These are phyloP conservation scores for Arachis monticola DNA, from an alignment of 331 rosid genomes.

Conservation along the genomic window DNA sequence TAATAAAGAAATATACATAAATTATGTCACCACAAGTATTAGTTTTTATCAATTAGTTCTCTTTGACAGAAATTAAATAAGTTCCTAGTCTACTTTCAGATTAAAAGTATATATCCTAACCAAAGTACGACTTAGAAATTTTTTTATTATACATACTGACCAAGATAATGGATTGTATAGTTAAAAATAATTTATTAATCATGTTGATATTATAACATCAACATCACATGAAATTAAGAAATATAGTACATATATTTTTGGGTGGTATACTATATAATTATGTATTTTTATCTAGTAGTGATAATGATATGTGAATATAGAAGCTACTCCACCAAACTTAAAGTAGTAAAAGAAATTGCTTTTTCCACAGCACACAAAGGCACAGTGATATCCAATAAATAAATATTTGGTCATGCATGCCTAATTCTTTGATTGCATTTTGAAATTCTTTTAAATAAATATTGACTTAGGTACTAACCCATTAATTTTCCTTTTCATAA, in stretches of 20 bases:
- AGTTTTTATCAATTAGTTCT: background rate
- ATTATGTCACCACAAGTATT: background rate
- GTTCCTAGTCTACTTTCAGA: background rate
- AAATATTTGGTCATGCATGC: background rate
- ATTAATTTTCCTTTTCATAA: conserved; percentile 9
- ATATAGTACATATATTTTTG: too few relatives aligned
- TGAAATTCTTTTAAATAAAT: conserved; percentile 6
- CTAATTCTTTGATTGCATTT: background rate
- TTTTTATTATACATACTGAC: background rate
- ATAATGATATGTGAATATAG: background rate
- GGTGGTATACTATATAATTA: too few relatives aligned
- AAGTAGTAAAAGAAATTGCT: conserved; percentile 6
- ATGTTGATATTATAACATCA: too few relatives aligned
- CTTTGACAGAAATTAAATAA: background rate
- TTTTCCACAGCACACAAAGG: background rate
- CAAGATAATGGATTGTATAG: too few relatives aligned
- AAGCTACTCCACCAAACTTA: conserved; percentile 22
- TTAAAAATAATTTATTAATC: too few relatives aligned
- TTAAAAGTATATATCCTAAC: background rate
- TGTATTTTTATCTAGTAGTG: background rate
- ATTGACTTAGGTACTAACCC: background rate
- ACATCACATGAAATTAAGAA: background rate
- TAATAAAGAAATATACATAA: background rate
- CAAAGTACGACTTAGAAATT: background rate
- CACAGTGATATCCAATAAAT: background rate